phyloP scores from a whole-genome alignment of 2,329 filamentous ascomycete species.

The Paecilomyces formosus region DNA sequence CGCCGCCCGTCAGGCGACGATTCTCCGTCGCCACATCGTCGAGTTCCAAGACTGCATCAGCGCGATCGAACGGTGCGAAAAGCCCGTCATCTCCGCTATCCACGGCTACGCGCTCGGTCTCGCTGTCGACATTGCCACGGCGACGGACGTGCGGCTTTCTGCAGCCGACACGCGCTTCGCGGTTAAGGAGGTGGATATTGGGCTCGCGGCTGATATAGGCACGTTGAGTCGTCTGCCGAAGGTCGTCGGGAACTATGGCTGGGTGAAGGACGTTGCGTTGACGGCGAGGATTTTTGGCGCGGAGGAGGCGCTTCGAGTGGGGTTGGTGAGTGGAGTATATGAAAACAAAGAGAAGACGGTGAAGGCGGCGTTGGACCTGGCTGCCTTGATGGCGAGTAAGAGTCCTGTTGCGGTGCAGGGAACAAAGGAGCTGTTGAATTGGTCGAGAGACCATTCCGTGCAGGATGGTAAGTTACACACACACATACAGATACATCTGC shows the following conservation, averaged over 20 bases:
- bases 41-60: slow-evolving; percentile 76
- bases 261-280: slow-evolving; percentile 43
- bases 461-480: slow-evolving; percentile 56
- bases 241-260: slow-evolving; percentile 37
- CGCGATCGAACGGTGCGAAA: slow-evolving; percentile 77
- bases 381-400: slow-evolving; percentile 63
- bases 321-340: slow-evolving; percentile 36
- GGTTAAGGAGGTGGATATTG: slow-evolving; percentile 45
- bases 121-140: slow-evolving; percentile 56
- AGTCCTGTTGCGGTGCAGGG: slow-evolving; percentile 81
- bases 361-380: slow-evolving; percentile 55
- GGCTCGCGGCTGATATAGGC: slow-evolving; percentile 42
- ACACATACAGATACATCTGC: neutral
- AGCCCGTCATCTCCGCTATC: slow-evolving; percentile 77
- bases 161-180: slow-evolving; percentile 28
- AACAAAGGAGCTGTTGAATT: slow-evolving; percentile 81
- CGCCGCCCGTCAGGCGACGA: slow-evolving; percentile 55
- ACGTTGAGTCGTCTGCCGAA: slow-evolving; percentile 41
- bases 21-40: slow-evolving; percentile 59
- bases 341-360: slow-evolving; percentile 55
- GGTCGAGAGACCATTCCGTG: slow-evolving; percentile 68
- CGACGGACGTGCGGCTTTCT: slow-evolving; percentile 37
- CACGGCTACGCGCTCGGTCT: slow-evolving; percentile 74
- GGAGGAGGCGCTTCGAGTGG: slow-evolving; percentile 36
- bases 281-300: slow-evolving; percentile 37